phyloP scores from a whole-genome alignment of 352 stramenopile genomes.

The Phytophthora boehmeriae region DNA sequence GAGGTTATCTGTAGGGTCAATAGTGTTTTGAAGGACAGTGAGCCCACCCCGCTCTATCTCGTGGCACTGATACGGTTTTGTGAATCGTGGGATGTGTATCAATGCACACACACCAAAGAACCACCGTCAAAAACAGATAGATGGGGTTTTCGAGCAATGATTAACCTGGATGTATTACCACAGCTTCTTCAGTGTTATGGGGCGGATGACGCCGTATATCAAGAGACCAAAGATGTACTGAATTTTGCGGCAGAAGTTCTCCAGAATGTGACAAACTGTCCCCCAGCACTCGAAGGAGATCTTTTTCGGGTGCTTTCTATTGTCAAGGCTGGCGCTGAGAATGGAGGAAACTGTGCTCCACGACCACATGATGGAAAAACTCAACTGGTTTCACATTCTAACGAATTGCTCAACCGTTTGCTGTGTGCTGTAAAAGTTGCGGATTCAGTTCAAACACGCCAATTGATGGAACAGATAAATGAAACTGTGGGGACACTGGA shows the following conservation, averaged over 20 bases:
- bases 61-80: constrained; percentile 39
- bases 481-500: constrained; percentile 14
- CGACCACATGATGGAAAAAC: not conserved
- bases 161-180: constrained; percentile 32
- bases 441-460: constrained; percentile 26
- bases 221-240: constrained; percentile 35
- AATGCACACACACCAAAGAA: constrained; percentile 39
- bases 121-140: constrained; percentile 19
- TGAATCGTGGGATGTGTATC: constrained; percentile 38
- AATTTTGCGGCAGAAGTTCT: constrained; percentile 39
- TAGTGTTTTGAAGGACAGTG: constrained; percentile 24
- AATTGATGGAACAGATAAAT: constrained; percentile 33
- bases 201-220: constrained; percentile 15
- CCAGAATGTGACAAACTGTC: constrained; percentile 40
- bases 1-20: constrained; percentile 24
- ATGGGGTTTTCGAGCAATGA: constrained; percentile 40
- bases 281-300: constrained; percentile 30
- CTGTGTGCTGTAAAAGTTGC: constrained; percentile 36
- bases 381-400: constrained; percentile 39
- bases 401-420: constrained; percentile 30
- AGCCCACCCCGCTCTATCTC: constrained; percentile 34
- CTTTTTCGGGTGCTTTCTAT: constrained; percentile 39
- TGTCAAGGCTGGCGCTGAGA: constrained; percentile 31
- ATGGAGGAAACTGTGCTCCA: not conserved
- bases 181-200: constrained; percentile 45